These are phyloP conservation scores for Cryptosporidium meleagridis DNA, from an alignment of 169 alveolate species.

Conservation along the genomic window DNA sequence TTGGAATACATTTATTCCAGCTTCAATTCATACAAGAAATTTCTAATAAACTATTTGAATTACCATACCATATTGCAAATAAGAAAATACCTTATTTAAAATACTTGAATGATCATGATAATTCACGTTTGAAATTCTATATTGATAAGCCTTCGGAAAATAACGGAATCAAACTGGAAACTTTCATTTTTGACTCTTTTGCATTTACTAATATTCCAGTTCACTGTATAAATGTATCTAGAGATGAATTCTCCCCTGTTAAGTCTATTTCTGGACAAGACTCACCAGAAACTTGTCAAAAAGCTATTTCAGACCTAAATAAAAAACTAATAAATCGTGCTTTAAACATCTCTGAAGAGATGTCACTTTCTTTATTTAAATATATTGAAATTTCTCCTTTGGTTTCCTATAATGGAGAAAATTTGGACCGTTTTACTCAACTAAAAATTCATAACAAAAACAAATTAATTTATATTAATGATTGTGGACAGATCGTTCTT, in stretches of 20 bases:
- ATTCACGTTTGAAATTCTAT: background rate
- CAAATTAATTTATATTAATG: slow-evolving; percentile 16
- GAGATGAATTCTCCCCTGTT: slow-evolving; percentile 88
- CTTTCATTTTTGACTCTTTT: slow-evolving; percentile 82
- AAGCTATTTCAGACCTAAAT: slow-evolving; percentile 11
- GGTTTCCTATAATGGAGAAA: slow-evolving; percentile 76
- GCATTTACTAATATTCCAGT: slow-evolving; percentile 75
- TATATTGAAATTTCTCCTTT: slow-evolving; percentile 75
- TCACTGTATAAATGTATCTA: slow-evolving; percentile 70
- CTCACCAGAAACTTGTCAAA: slow-evolving; percentile 77
- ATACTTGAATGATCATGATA: background rate
- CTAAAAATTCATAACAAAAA: background rate
- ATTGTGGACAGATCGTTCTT: background rate
- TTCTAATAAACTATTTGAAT: background rate
- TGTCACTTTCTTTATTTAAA: background rate
- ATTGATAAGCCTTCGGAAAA: slow-evolving; percentile 63
- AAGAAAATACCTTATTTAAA: slow-evolving; percentile 79
- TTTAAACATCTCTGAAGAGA: background rate
- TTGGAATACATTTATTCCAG: slow-evolving; percentile 79
- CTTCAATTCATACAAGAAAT: slow-evolving; percentile 64
- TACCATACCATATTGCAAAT: slow-evolving; percentile 80
- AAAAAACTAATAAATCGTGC: slow-evolving; percentile 2
- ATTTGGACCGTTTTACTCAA: slow-evolving; percentile 3
- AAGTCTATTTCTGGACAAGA: slow-evolving; percentile 83
- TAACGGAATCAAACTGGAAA: slow-evolving; percentile 84